Conservation (phyloP, 306 rosid genomes). For the Leucaena leucocephala region DNA sequence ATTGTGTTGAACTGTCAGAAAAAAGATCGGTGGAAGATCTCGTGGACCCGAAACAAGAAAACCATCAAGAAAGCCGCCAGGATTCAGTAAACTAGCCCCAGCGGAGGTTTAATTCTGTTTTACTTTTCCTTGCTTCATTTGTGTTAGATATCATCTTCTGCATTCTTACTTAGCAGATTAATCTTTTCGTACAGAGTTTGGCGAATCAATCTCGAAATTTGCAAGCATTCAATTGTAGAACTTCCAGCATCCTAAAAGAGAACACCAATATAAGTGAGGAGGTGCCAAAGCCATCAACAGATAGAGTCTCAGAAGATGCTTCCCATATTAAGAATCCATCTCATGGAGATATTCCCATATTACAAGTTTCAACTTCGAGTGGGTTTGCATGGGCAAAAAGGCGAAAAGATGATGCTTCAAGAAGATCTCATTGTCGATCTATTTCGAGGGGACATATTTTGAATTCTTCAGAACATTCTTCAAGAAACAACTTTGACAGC, state of each 20-base stretch:
- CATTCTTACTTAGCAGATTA: slow-evolving; percentile 23
- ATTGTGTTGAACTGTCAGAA: slow-evolving; percentile 60
- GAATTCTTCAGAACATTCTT: slow-evolving; percentile 55
- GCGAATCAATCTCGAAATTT: slow-evolving; percentile 48
- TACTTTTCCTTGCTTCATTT: slow-evolving; percentile 22
- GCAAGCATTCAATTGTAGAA: slow-evolving; percentile 46
- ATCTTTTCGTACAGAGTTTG: slow-evolving; percentile 60
- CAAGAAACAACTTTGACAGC: slow-evolving; percentile 58
- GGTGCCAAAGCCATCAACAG: slow-evolving; percentile 53
- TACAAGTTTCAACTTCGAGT: slow-evolving; percentile 94
- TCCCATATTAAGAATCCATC: slow-evolving; percentile 73
- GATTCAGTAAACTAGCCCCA: slow-evolving; percentile 77
- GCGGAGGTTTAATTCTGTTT: slow-evolving; percentile 62
- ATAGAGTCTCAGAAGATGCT: slow-evolving; percentile 62
- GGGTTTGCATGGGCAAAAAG: slow-evolving; percentile 99
- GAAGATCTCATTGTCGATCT: slow-evolving; percentile 73
- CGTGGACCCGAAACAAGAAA: slow-evolving; percentile 76
- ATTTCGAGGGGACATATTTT: slow-evolving; percentile 78
- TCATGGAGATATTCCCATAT: slow-evolving; percentile 83
- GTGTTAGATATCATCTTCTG: slow-evolving; percentile 8
- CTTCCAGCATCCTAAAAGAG: slow-evolving; percentile 49
- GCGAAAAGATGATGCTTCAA: slow-evolving; percentile 66
- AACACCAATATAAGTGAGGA: slow-evolving; percentile 40
- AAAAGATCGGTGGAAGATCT: slow-evolving; percentile 69
- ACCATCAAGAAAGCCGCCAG: slow-evolving; percentile 73